Conservation (phyloP, 208 protist genomes). For the Leishmania turanica region DNA sequence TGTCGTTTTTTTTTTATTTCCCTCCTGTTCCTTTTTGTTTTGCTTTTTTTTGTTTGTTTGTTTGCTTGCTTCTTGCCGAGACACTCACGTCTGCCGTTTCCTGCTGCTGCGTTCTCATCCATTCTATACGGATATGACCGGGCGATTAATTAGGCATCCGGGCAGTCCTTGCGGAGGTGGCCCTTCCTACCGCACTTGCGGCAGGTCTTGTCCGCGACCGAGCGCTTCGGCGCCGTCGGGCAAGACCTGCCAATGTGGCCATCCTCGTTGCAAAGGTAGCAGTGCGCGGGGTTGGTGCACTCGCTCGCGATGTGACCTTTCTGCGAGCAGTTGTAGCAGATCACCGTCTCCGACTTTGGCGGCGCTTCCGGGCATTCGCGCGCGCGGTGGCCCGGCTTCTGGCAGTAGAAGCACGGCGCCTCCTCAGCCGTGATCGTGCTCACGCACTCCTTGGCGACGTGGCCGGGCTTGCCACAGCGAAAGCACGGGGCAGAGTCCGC, state of each 20-base stretch:
- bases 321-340: constrained; percentile 82
- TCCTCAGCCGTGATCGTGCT: constrained; percentile 60
- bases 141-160: constrained; percentile 33
- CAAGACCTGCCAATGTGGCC: constrained; percentile 87
- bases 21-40: neutral
- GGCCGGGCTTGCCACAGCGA: constrained; percentile 78
- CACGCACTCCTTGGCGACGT: constrained; percentile 80
- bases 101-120: neutral
- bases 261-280: constrained; percentile 80
- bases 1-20: neutral
- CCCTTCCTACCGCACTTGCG: constrained; percentile 80
- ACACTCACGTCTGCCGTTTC: neutral
- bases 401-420: constrained; percentile 90
- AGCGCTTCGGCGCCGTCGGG: constrained; percentile 42
- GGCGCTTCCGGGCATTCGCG: constrained; percentile 84
- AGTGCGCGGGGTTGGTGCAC: constrained; percentile 71
- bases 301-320: constrained; percentile 83
- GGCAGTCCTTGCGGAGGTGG: constrained; percentile 76
- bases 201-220: constrained; percentile 53
- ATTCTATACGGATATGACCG: neutral
- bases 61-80: neutral
- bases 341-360: constrained; percentile 68
- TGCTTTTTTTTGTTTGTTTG: too few species aligned
- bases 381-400: constrained; percentile 82
- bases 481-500: constrained; percentile 68